Conservation (phyloP, 1,284 basidiomycete species). For the Trichosporon faecale region DNA sequence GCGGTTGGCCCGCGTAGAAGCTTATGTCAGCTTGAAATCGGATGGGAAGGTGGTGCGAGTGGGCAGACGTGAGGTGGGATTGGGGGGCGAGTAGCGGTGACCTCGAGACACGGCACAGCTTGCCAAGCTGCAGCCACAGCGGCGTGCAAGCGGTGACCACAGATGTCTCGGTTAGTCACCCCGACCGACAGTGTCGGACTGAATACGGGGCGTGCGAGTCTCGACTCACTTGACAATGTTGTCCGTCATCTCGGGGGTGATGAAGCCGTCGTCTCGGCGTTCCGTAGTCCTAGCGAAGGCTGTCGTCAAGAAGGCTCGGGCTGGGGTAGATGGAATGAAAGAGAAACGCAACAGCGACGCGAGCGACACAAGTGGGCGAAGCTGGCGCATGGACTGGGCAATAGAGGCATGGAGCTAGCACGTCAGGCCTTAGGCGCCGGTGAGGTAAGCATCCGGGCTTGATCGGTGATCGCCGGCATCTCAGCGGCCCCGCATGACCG, state of each 20-base stretch:
- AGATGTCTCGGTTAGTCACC: conserved; percentile 1
- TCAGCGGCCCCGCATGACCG: too few species aligned
- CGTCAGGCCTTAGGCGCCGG: neutral
- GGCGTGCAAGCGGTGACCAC: neutral
- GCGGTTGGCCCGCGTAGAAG: conserved; percentile 68
- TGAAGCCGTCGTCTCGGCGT: neutral
- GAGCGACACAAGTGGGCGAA: neutral
- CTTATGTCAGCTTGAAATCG: conserved; percentile 46
- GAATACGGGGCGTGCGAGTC: too few species aligned
- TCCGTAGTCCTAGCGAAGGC: neutral
- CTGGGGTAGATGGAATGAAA: neutral
- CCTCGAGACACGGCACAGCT: too few species aligned
- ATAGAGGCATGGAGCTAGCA: neutral
- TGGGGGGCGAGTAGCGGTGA: too few species aligned
- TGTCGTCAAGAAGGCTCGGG: neutral
- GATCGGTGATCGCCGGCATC: neutral
- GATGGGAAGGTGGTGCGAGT: too few species aligned
- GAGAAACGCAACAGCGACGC: too few species aligned
- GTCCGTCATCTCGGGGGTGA: neutral
- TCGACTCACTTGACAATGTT: conserved; percentile 48
- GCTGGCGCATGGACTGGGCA: neutral
- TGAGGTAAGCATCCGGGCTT: neutral
- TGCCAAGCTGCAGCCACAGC: neutral
- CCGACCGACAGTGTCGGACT: too few species aligned
- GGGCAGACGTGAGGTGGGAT: too few species aligned